A percentile compares a stretch with the other conserved stretches of the same genome.
phyloP scores from a whole-genome alignment of 179 eudicot species.

The Silene noctiflora region DNA sequence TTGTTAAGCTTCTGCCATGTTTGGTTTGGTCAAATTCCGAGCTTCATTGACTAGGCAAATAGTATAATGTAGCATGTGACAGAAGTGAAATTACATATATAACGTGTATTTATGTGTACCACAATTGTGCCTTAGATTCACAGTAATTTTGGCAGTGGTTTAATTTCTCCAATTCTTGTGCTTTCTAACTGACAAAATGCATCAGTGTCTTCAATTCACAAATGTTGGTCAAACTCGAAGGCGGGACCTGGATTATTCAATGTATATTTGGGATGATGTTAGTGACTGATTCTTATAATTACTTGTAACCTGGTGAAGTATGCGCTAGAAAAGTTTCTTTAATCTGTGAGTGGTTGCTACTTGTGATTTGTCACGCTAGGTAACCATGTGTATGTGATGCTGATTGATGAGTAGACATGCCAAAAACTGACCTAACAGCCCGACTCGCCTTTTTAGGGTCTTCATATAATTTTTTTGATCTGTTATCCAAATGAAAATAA shows the following conservation, averaged over 20 bases:
- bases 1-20: background rate
- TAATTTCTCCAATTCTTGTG: background rate
- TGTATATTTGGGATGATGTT: background rate
- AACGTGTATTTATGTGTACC: background rate
- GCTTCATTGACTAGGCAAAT: background rate
- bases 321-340: background rate
- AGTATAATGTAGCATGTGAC: background rate
- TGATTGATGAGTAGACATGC: background rate
- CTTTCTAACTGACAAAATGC: slow-evolving; percentile 1
- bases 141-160: background rate
- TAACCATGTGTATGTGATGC: background rate
- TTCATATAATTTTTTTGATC: too few relatives aligned
- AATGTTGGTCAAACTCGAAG: background rate
- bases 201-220: background rate
- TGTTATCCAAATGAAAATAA: too few relatives aligned
- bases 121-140: background rate
- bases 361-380: background rate
- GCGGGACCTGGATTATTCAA: background rate
- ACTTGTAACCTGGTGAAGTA: background rate
- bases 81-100: background rate
- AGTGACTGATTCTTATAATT: background rate
- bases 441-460: too few relatives aligned
- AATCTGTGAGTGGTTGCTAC: too few relatives aligned
- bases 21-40: background rate
- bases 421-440: too few relatives aligned